Evolutionary conservation across 345 rosid genomes (phyloP).

Genomic region (Euphorbia pulcherrima): DNA sequence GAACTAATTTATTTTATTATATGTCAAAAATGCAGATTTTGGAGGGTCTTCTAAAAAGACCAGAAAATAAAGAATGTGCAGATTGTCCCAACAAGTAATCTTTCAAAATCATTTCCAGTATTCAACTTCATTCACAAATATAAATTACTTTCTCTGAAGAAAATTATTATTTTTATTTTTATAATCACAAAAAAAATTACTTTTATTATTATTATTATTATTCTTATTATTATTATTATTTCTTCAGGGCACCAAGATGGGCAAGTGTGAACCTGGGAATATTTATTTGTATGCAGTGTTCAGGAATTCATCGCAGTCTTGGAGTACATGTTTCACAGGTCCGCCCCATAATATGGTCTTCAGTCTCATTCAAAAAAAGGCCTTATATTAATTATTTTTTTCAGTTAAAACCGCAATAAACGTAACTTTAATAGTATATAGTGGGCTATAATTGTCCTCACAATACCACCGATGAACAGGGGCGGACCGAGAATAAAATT

Average conservation of each 20-base stretch:
- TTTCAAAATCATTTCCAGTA: background rate
- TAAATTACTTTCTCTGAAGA: too few relatives aligned
- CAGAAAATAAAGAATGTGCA: constrained; percentile 30
- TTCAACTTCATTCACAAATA: background rate
- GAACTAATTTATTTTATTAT: background rate
- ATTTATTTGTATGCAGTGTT: constrained; percentile 31
- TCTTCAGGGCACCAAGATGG: constrained; percentile 26
- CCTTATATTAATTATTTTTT: too few relatives aligned
- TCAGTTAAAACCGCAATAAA: too few relatives aligned
- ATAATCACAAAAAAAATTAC: too few relatives aligned
- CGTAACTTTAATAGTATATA: too few relatives aligned
- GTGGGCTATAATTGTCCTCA: too few relatives aligned
- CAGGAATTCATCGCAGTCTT: constrained; percentile 27
- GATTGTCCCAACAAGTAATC: constrained; percentile 26
- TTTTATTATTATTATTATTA: too few relatives aligned
- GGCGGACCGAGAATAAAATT: too few relatives aligned
- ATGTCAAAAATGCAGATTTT: constrained; percentile 14
- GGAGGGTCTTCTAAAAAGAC: constrained; percentile 30
- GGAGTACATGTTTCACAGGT: constrained; percentile 34
- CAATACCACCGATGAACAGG: too few relatives aligned
- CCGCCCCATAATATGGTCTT: too few relatives aligned
- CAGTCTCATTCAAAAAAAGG: too few relatives aligned
- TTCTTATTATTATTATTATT: background rate
- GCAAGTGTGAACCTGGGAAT: constrained; percentile 32
- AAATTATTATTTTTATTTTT: background rate